phyloP scores from a whole-genome alignment of 106 monocot species.

The Xerophyta viscosa region DNA sequence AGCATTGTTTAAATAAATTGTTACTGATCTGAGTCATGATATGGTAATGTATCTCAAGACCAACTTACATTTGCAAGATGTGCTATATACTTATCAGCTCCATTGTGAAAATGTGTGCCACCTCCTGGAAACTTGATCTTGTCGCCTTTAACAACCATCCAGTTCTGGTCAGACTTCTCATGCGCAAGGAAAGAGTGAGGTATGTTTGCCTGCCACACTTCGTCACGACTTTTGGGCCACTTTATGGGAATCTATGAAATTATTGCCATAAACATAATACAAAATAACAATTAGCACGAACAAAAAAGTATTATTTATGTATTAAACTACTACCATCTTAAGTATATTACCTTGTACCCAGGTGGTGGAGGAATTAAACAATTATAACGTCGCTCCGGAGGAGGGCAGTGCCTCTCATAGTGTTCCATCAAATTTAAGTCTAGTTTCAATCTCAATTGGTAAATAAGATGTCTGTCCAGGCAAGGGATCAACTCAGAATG shows the following conservation, averaged over 20 bases:
- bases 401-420: constrained; percentile 87
- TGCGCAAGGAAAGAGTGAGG: constrained; percentile 68
- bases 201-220: constrained; percentile 79
- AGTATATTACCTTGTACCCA: constrained; percentile 49
- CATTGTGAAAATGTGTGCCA: constrained; percentile 73
- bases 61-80: constrained; percentile 50
- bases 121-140: constrained; percentile 87
- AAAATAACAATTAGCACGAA: too few species aligned
- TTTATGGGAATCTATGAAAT: constrained; percentile 47
- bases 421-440: constrained; percentile 75
- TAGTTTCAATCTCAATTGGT: constrained; percentile 63
- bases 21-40: too few species aligned
- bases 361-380: constrained; percentile 75
- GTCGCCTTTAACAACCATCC: constrained; percentile 82
- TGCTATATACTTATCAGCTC: constrained; percentile 76
- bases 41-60: too few species aligned
- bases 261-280: neutral
- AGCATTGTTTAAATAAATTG: too few species aligned
- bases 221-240: constrained; percentile 71
- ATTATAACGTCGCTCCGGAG: constrained; percentile 39
- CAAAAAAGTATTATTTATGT: too few species aligned
- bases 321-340: too few species aligned
- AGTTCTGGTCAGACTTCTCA: constrained; percentile 83
- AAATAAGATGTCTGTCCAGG: constrained; percentile 66
- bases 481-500: constrained; percentile 86